Evolutionary conservation across 1,284 basidiomycete genomes (phyloP).

Genomic region (Ustilago shanxiensis): DNA sequence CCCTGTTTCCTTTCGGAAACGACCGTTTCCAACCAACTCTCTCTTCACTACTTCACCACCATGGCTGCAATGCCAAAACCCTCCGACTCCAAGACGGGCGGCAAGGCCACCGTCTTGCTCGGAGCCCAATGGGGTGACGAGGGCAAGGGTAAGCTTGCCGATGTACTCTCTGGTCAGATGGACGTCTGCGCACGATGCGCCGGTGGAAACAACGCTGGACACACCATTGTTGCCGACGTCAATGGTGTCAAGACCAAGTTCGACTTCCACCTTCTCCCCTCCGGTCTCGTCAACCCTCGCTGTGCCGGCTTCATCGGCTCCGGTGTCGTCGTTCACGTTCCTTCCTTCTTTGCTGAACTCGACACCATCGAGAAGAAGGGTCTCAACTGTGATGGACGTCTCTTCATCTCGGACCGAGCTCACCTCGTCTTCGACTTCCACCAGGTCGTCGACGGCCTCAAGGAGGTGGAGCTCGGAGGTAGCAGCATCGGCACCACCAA

Average conservation of each 20-base stretch:
- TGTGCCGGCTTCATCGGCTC: constrained; percentile 91
- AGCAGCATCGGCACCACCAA: constrained; percentile 94
- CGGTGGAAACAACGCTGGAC: constrained; percentile 98
- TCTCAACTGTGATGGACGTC: constrained; percentile 84
- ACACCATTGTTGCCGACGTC: constrained; percentile 91
- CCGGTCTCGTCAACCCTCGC: constrained; percentile 88
- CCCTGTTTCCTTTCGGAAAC: constrained; percentile 38
- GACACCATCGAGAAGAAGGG: constrained; percentile 84
- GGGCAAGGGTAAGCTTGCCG: constrained; percentile 70
- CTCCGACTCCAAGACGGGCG: constrained; percentile 59
- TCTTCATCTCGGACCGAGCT: constrained; percentile 94
- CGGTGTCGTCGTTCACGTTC: constrained; percentile 94
- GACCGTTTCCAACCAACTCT: constrained; percentile 7
- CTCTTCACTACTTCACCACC: constrained; percentile 24
- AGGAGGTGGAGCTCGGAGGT: constrained; percentile 96
- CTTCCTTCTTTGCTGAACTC: constrained; percentile 93
- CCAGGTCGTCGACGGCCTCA: constrained; percentile 98
- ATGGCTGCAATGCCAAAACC: constrained; percentile 69
- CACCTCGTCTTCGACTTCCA: constrained; percentile 99
- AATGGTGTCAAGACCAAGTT: constrained; percentile 83
- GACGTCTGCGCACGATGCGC: constrained; percentile 97
- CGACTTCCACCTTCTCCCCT: constrained; percentile 95
- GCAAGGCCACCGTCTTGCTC: constrained; percentile 67
- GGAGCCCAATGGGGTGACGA: constrained; percentile 70
- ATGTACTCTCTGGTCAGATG: constrained; percentile 75